Evolutionary conservation across 2,329 filamentous ascomycete genomes (phyloP).

Genomic region (Aotearoamyces nothofagi): DNA sequence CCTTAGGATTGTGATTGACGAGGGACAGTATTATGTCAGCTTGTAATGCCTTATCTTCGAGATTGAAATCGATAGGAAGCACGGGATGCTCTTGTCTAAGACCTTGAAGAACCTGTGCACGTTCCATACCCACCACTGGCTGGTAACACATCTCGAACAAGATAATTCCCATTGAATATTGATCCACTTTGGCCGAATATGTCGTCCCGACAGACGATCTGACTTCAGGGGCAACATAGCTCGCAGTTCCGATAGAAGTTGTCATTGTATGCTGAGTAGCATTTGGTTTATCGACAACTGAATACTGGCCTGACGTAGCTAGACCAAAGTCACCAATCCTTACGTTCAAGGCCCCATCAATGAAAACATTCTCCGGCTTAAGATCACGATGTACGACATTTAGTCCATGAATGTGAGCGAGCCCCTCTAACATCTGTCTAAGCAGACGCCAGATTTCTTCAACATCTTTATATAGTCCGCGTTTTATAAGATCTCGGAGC

Average conservation of each 20-base stretch:
- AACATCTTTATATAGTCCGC: slow-evolving; percentile 56
- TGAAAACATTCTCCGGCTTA: slow-evolving; percentile 96
- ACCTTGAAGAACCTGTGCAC: slow-evolving; percentile 46
- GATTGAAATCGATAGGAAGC: slow-evolving; percentile 60
- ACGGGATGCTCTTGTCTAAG: slow-evolving; percentile 52
- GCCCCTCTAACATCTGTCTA: slow-evolving; percentile 76
- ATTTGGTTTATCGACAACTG: slow-evolving; percentile 34
- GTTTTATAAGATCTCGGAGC: slow-evolving; percentile 71
- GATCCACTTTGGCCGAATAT: slow-evolving; percentile 93
- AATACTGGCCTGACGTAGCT: slow-evolving; percentile 74
- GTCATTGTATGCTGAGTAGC: slow-evolving; percentile 42
- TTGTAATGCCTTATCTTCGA: slow-evolving; percentile 53
- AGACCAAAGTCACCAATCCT: slow-evolving; percentile 96
- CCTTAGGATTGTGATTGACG: slow-evolving; percentile 66
- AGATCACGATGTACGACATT: slow-evolving; percentile 92
- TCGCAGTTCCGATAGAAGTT: slow-evolving; percentile 58
- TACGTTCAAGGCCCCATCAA: slow-evolving; percentile 77
- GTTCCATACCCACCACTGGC: slow-evolving; percentile 46
- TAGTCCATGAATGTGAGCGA: slow-evolving; percentile 77
- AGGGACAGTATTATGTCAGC: slow-evolving; percentile 66
- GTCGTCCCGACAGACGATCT: slow-evolving; percentile 57
- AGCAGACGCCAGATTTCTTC: slow-evolving; percentile 83
- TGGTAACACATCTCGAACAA: slow-evolving; percentile 94
- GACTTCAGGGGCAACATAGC: slow-evolving; percentile 89
- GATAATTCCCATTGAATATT: slow-evolving; percentile 95